phyloP scores from a whole-genome alignment of 306 rosid species.

The Medicago arabica region DNA sequence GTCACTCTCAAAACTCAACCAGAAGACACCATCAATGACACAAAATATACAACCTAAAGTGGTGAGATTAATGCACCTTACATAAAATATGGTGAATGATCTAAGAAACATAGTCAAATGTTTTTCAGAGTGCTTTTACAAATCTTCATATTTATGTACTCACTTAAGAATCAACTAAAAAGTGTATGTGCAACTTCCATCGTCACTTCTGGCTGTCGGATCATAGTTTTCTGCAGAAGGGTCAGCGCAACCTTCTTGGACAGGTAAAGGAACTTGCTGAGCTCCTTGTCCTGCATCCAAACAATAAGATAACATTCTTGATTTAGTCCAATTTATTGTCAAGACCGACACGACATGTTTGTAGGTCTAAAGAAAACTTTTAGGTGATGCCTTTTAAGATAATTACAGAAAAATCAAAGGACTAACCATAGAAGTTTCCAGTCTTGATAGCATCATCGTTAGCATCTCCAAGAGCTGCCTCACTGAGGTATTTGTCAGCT shows the following conservation, averaged over 20 bases:
- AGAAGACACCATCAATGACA: conserved; percentile 15
- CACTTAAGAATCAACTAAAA: conserved; percentile 41
- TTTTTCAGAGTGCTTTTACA: neutral
- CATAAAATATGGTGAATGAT: neutral
- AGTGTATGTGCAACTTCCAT: conserved; percentile 59
- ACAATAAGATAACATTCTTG: conserved; percentile 43
- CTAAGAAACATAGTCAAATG: neutral
- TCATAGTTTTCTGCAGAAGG: conserved; percentile 63
- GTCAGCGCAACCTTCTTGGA: conserved; percentile 66
- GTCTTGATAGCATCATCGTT: conserved; percentile 62
- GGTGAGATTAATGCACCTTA: conserved; percentile 26
- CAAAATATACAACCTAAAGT: conserved; percentile 31
- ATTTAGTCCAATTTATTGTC: neutral
- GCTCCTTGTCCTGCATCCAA: conserved; percentile 66
- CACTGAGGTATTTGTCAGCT: conserved; percentile 69
- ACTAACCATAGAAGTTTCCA: conserved; percentile 66
- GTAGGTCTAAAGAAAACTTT: neutral
- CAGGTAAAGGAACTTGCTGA: conserved; percentile 64
- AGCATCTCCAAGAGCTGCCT: conserved; percentile 80
- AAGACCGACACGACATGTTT: neutral
- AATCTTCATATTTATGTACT: conserved; percentile 17
- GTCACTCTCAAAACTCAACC: conserved; percentile 28
- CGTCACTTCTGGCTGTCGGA: conserved; percentile 62
- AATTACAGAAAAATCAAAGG: neutral
- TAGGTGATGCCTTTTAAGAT: too few species aligned